phyloP scores from a whole-genome alignment of 805 yeast genomes.

The Metschnikowia peoriensis region DNA sequence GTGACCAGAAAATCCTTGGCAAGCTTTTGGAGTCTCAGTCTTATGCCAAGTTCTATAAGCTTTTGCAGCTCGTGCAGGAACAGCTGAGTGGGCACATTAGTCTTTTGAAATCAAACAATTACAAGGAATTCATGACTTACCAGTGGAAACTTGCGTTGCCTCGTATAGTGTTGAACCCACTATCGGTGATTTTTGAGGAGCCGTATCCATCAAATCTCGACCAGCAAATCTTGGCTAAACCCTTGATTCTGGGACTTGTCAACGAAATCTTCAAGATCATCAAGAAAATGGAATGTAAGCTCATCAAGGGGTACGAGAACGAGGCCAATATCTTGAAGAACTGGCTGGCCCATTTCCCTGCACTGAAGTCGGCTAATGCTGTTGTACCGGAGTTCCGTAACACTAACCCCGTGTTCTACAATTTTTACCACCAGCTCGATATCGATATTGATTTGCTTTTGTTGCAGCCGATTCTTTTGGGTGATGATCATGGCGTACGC shows the following conservation, averaged over 20 bases:
- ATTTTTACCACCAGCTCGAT: slow-evolving; percentile 51
- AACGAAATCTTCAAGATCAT: slow-evolving; percentile 71
- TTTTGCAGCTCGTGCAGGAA: slow-evolving; percentile 34
- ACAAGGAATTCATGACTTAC: slow-evolving; percentile 61
- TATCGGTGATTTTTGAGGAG: slow-evolving; percentile 70
- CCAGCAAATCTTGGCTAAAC: slow-evolving; percentile 77
- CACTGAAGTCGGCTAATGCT: slow-evolving; percentile 9
- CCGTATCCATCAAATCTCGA: slow-evolving; percentile 58
- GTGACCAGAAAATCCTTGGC: slow-evolving; percentile 14
- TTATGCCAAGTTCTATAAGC: slow-evolving; percentile 23
- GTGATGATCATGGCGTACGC: slow-evolving; percentile 82
- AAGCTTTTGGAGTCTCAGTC: slow-evolving; percentile 12
- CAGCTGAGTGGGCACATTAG: slow-evolving; percentile 38
- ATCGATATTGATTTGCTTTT: slow-evolving; percentile 72
- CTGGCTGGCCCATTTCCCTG: slow-evolving; percentile 49
- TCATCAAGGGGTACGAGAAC: slow-evolving; percentile 67
- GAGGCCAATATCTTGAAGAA: slow-evolving; percentile 57
- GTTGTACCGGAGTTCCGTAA: slow-evolving; percentile 22
- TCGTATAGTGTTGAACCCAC: slow-evolving; percentile 71
- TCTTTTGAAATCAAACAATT: slow-evolving; percentile 49
- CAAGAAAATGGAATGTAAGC: slow-evolving; percentile 72
- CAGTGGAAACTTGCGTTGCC: slow-evolving; percentile 89
- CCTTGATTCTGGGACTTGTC: slow-evolving; percentile 76
- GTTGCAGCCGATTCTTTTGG: slow-evolving; percentile 82
- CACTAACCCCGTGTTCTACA: slow-evolving; percentile 58